phyloP scores from a whole-genome alignment of 495 filamentous ascomycete genomes.

The Hapsidospora chrysogenum region DNA sequence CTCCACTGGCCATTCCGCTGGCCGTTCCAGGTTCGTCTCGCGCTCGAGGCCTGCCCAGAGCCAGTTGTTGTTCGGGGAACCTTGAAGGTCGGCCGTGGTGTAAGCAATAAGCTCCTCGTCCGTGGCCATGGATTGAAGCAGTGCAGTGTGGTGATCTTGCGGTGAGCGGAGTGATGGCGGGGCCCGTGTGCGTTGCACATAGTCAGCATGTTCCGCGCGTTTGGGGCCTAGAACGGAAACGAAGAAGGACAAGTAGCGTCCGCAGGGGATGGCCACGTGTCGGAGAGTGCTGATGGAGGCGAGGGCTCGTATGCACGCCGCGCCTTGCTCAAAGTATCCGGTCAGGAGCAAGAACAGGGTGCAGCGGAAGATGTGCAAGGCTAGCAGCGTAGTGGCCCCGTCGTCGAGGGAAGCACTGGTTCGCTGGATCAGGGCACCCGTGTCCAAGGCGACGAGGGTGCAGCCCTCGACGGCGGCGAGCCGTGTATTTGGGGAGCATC shows the following conservation, averaged over 20 bases:
- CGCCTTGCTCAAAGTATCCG: conserved; percentile 51
- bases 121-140: conserved; percentile 37
- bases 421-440: conserved; percentile 54
- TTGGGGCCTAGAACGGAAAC: conserved; percentile 44
- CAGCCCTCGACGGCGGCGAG: conserved; percentile 62
- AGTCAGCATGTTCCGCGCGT: conserved; percentile 27
- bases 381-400: conserved; percentile 34
- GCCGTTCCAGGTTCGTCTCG: conserved; percentile 13
- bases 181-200: conserved; percentile 12
- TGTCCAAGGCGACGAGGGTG: conserved; percentile 56
- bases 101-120: conserved; percentile 91
- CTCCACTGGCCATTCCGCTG: neutral
- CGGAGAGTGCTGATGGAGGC: conserved; percentile 51
- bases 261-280: conserved; percentile 60
- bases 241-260: conserved; percentile 75
- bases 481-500: conserved; percentile 47
- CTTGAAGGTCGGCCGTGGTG: conserved; percentile 79
- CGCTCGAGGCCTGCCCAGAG: conserved; percentile 60
- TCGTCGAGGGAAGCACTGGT: conserved; percentile 27
- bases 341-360: conserved; percentile 63
- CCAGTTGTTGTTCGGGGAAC: conserved; percentile 64
- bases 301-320: conserved; percentile 54
- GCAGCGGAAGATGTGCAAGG: conserved; percentile 83
- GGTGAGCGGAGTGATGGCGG: conserved; percentile 1
- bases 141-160: conserved; percentile 11